Evolutionary conservation across 306 rosid species (phyloP), one percentile per base, ranked within the genome.

Genomic region (Leucaena leucocephala): DNA sequence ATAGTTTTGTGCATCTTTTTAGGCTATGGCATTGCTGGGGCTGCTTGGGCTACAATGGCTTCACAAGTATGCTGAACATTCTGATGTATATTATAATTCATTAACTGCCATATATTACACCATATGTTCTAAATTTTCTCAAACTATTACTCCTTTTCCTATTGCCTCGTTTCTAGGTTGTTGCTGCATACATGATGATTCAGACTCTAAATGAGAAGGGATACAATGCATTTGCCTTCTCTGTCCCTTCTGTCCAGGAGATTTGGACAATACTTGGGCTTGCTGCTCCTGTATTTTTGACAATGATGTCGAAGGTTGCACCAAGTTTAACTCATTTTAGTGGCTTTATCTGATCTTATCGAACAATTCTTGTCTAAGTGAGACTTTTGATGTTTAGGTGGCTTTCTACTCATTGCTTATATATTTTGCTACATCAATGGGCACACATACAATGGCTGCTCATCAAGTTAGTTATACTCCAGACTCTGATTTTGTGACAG

Each of bases 161-260:
- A 64, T 48, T 80, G 44, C 67, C 19, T 68, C 59, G 54, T 74
- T 76, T 80, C 63, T 78, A 95, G 98, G 93, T 91, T 79, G 90
- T 92, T 85, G 93, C 98, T 72, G 93, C 84, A 35, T 92, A 80
- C 82, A 89, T 92, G 98, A 94, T 92, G 97, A 84, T 92, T 86
- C 91, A 77, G 82, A 33, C 84, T 80, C 87, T 94, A 65, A 92
- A 95, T 82, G 64, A 69, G 69, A 91, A 91, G 72, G 98, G 98
- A 80, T 95, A 88, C 77, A 81, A 84, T 78, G 97, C 87, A 57
- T 90, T 78, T 87, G 61, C 91, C 59, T 79, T 88, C 65, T 86
- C 94, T 49, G 67, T 91, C 76, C 98, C 98, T 40, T 87, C 98
- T 0, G 81, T 86, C 68, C 70, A 84, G 67, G 98, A 95, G 82